These are phyloP conservation scores for Botryotinia convoluta DNA, from an alignment of 2,329 filamentous ascomycete species.

Conservation along the genomic window DNA sequence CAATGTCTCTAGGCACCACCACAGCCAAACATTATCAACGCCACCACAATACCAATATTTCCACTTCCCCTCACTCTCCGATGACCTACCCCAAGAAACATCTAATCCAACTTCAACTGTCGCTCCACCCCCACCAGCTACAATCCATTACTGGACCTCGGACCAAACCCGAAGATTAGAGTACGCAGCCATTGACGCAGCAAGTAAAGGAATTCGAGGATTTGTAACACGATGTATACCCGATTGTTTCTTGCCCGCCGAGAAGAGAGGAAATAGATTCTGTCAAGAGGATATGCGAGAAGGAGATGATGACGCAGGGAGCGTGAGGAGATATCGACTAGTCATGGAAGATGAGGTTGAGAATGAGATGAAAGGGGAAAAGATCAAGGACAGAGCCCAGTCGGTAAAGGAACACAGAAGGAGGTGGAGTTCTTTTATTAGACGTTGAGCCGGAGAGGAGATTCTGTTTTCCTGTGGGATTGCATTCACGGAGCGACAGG, in stretches of 20 bases:
- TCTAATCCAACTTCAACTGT: conserved; percentile 38
- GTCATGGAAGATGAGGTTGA: conserved; percentile 35
- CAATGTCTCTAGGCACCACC: conserved; percentile 17
- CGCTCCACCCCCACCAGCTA: conserved; percentile 50
- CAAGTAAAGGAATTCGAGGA: conserved; percentile 57
- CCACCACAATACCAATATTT: conserved; percentile 32
- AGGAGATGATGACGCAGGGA: conserved; percentile 50
- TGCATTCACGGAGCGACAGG: neutral
- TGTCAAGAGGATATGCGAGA: conserved; percentile 40
- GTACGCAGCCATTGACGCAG: conserved; percentile 65
- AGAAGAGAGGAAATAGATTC: conserved; percentile 54
- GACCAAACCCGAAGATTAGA: conserved; percentile 60
- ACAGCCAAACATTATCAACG: conserved; percentile 17
- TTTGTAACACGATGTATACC: conserved; percentile 60
- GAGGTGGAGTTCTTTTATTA: conserved; percentile 9
- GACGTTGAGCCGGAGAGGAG: neutral
- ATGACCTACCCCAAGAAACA: conserved; percentile 14
- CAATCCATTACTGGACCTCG: conserved; percentile 66
- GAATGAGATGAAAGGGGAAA: neutral
- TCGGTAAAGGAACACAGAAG: neutral
- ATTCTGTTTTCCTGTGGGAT: neutral
- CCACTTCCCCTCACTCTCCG: conserved; percentile 35
- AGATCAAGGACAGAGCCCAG: neutral
- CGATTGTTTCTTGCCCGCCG: conserved; percentile 56
- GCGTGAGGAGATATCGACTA: conserved; percentile 60